phyloP scores from a whole-genome alignment of 2,329 filamentous ascomycete genomes.

The Pseudocercospora fijiensis region DNA sequence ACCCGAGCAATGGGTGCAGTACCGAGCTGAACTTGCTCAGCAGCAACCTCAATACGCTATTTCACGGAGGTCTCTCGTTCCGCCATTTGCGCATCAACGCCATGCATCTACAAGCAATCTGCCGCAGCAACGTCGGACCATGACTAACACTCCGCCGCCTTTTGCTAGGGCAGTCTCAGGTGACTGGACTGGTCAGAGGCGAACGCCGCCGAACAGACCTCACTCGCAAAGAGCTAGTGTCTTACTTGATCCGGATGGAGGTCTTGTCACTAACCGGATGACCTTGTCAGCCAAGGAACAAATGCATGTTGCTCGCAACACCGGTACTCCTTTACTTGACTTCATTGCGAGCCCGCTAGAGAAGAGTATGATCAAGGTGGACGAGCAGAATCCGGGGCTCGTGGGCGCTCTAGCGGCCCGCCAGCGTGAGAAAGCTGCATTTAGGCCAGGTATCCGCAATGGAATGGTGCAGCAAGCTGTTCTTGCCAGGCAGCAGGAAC shows the following conservation, averaged over 20 bases:
- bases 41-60: slow-evolving; percentile 51
- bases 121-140: slow-evolving; percentile 28
- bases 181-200: slow-evolving; percentile 44
- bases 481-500: slow-evolving; percentile 52
- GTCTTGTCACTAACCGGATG: slow-evolving; percentile 46
- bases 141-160: slow-evolving; percentile 44
- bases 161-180: slow-evolving; percentile 45
- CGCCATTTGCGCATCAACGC: slow-evolving; percentile 31
- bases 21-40: slow-evolving; percentile 61
- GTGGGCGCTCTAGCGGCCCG: slow-evolving; percentile 77
- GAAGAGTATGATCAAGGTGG: slow-evolving; percentile 30
- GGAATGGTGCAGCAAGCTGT: slow-evolving; percentile 73
- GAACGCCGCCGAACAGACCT: slow-evolving; percentile 35
- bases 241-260: slow-evolving; percentile 15
- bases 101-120: slow-evolving; percentile 24
- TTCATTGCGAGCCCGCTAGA: slow-evolving; percentile 55
- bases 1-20: slow-evolving; percentile 79
- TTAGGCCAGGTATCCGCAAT: slow-evolving; percentile 65
- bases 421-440: slow-evolving; percentile 72
- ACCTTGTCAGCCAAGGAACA: slow-evolving; percentile 83
- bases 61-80: slow-evolving; percentile 31
- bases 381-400: slow-evolving; percentile 52
- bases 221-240: slow-evolving; percentile 36
- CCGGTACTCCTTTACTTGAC: slow-evolving; percentile 72
- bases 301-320: slow-evolving; percentile 80